These are phyloP conservation scores for Gossypium sturtianum DNA, from an alignment of 345 rosid species.

Conservation along the genomic window DNA sequence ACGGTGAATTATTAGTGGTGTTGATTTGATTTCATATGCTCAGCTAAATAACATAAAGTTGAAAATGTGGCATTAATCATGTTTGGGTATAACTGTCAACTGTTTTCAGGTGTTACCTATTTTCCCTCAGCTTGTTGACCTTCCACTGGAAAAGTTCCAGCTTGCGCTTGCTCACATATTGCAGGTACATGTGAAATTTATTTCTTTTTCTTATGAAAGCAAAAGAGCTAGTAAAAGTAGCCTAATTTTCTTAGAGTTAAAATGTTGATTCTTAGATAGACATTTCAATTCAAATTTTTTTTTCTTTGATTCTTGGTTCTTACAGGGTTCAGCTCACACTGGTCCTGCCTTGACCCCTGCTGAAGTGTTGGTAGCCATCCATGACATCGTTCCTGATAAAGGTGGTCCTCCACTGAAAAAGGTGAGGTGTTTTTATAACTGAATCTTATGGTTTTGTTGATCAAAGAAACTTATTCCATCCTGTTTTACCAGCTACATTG, in stretches of 20 bases:
- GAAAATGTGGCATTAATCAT: neutral
- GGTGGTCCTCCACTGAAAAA: slow-evolving; percentile 79
- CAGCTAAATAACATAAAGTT: neutral
- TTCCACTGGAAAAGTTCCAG: slow-evolving; percentile 88
- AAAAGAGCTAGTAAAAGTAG: neutral
- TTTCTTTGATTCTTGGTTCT: neutral
- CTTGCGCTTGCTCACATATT: slow-evolving; percentile 90
- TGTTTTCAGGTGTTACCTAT: slow-evolving; percentile 29
- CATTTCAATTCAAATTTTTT: neutral
- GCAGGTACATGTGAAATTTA: slow-evolving; percentile 54
- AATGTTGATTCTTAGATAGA: neutral
- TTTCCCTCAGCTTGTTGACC: slow-evolving; percentile 84
- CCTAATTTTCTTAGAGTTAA: neutral
- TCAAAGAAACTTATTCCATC: neutral
- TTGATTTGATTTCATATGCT: neutral
- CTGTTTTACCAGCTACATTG: neutral
- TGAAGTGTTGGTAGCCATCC: slow-evolving; percentile 95
- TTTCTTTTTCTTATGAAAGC: neutral
- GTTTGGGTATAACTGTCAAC: neutral
- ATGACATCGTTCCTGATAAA: slow-evolving; percentile 78
- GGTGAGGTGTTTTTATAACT: slow-evolving; percentile 35
- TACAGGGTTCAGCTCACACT: slow-evolving; percentile 96
- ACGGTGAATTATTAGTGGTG: neutral
- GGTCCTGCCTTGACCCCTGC: slow-evolving; percentile 99
- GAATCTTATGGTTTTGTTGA: slow-evolving; percentile 14